A percentile compares a stretch with the other conserved stretches of the same genome.
These are phyloP conservation scores for Mayamaea pseudoterrestris DNA, from an alignment of 108 stramenopile genomes.

Conservation along the genomic window DNA sequence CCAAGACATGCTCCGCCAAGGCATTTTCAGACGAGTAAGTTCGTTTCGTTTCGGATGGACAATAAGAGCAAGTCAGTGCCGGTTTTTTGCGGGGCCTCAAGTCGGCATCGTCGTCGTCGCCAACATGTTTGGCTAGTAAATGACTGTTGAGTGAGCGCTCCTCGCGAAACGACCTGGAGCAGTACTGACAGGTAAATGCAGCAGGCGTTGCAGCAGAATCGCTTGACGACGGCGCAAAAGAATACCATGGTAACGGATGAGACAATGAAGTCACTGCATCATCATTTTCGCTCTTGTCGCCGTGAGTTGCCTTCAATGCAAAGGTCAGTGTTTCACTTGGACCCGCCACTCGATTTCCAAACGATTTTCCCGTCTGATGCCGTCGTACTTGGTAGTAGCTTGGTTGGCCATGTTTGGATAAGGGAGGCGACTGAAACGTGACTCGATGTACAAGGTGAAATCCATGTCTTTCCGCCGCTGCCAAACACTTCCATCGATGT, in stretches of 20 bases:
- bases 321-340: slow-evolving; percentile 64
- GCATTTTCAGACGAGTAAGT: slow-evolving; percentile 40
- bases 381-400: slow-evolving; percentile 50
- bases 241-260: background rate
- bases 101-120: slow-evolving; percentile 12
- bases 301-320: slow-evolving; percentile 8
- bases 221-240: background rate
- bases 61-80: background rate
- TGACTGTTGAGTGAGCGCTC: slow-evolving; percentile 63
- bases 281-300: background rate
- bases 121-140: slow-evolving; percentile 17
- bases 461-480: slow-evolving; percentile 47
- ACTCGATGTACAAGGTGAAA: slow-evolving; percentile 33
- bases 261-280: background rate
- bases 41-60: slow-evolving; percentile 26
- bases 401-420: slow-evolving; percentile 2
- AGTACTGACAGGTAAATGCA: slow-evolving; percentile 34
- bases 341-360: slow-evolving; percentile 37
- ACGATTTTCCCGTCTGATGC: slow-evolving; percentile 77
- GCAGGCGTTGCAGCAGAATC: background rate
- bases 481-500: slow-evolving; percentile 51
- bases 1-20: slow-evolving; percentile 45
- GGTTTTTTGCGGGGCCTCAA: slow-evolving; percentile 10
- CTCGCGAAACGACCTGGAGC: slow-evolving; percentile 50
- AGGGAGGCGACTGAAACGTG: slow-evolving; percentile 45